Evolutionary conservation across 2,329 filamentous ascomycete species (phyloP).

Genomic region (Rhynchosporium secalis): DNA sequence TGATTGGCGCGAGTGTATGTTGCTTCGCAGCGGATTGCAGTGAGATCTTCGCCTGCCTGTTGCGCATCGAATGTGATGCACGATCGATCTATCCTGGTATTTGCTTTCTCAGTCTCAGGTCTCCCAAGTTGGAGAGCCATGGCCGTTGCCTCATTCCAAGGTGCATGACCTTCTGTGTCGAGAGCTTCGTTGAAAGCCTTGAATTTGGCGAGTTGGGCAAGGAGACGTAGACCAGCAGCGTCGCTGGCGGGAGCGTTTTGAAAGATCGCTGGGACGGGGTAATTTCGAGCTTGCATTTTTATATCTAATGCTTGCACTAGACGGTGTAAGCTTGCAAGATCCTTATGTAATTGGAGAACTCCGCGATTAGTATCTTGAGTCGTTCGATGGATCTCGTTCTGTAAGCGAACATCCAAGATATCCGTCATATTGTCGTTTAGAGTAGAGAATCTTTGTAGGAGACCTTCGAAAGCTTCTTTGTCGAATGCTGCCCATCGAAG

Average conservation of each 20-base stretch:
- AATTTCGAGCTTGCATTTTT: slow-evolving; percentile 42
- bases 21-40: slow-evolving; percentile 13
- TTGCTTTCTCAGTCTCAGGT: slow-evolving; percentile 5
- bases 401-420: slow-evolving; percentile 48
- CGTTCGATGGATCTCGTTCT: slow-evolving; percentile 49
- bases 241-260: slow-evolving; percentile 39
- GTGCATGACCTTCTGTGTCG: slow-evolving; percentile 39
- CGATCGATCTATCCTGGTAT: slow-evolving; percentile 10
- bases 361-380: slow-evolving; percentile 51
- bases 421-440: slow-evolving; percentile 52
- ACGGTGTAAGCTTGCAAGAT: slow-evolving; percentile 47
- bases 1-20: not conserved
- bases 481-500: slow-evolving; percentile 50
- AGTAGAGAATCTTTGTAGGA: slow-evolving; percentile 47
- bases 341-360: slow-evolving; percentile 49
- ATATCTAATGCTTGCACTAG: slow-evolving; percentile 49
- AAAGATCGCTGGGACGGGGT: slow-evolving; percentile 15
- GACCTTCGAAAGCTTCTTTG: slow-evolving; percentile 47
- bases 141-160: slow-evolving; percentile 43
- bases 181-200: slow-evolving; percentile 53
- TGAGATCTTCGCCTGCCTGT: not conserved
- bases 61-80: slow-evolving; percentile 5
- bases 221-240: slow-evolving; percentile 44
- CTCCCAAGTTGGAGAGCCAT: slow-evolving; percentile 45
- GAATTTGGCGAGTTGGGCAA: slow-evolving; percentile 50